Conservation (phyloP, 2,329 filamentous ascomycete species). For the Colletotrichum sp. region DNA sequence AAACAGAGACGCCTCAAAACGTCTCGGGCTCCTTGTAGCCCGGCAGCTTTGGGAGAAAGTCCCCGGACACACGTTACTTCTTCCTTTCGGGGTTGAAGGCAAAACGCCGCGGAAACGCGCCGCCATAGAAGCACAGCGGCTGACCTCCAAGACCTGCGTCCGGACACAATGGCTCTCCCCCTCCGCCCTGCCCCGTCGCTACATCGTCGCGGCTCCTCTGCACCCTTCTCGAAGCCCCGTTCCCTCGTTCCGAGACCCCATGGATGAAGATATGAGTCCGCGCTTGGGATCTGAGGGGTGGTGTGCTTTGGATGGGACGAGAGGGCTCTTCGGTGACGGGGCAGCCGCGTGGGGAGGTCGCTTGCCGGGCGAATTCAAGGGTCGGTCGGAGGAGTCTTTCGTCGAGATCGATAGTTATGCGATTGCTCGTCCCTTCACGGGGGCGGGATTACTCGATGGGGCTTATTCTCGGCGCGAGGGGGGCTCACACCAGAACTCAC, state of each 20-base stretch:
- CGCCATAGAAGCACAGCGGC: constrained; percentile 99
- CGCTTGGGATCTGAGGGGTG: constrained; percentile 37
- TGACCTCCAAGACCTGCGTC: constrained; percentile 71
- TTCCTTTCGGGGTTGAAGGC: constrained; percentile 37
- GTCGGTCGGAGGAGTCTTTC: constrained; percentile 68
- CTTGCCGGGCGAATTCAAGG: constrained; percentile 28
- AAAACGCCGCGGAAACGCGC: constrained; percentile 88
- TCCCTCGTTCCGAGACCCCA: constrained; percentile 48
- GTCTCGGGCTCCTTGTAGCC: constrained; percentile 40
- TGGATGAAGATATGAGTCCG: constrained; percentile 95
- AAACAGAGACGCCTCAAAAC: constrained; percentile 68
- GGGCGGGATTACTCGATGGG: constrained; percentile 95
- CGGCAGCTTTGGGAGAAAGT: constrained; percentile 99
- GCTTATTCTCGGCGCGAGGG: constrained; percentile 99
- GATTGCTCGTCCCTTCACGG: constrained; percentile 70
- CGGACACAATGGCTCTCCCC: constrained; percentile 39
- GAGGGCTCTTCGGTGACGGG: constrained; percentile 28
- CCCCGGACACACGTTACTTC: constrained; percentile 81
- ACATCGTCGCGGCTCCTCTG: constrained; percentile 41
- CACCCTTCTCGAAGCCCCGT: background rate
- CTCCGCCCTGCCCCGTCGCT: constrained; percentile 48
- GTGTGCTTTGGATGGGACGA: constrained; percentile 19
- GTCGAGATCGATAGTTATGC: constrained; percentile 98
- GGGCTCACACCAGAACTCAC: constrained; percentile 50
- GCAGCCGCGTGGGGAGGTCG: constrained; percentile 30